These are phyloP conservation scores for Oryza officinalis DNA, from an alignment of 176 grass and related monocot species.

Conservation along the genomic window DNA sequence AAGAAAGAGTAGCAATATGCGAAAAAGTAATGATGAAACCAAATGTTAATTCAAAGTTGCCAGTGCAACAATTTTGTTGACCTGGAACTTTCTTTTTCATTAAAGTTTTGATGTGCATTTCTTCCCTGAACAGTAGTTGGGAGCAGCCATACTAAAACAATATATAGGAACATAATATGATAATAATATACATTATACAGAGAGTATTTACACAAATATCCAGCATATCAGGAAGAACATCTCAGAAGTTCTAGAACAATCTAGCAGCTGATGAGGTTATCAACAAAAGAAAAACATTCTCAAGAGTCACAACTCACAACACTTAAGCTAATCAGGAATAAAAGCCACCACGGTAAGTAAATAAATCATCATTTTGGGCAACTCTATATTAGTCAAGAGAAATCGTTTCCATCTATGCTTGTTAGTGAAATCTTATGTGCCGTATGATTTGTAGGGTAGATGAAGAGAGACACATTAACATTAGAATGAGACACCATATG, in stretches of 20 bases:
- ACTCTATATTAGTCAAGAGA: not conserved
- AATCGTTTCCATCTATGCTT: not conserved
- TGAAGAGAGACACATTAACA: not conserved
- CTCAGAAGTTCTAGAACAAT: not conserved
- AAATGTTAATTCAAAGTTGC: slow-evolving; percentile 9
- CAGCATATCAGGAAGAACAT: not conserved
- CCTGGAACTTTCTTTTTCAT: not conserved
- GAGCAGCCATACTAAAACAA: not conserved
- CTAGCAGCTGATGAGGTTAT: not conserved
- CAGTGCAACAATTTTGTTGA: not conserved
- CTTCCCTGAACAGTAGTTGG: not conserved
- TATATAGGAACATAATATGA: not conserved
- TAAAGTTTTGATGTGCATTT: not conserved
- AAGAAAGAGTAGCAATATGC: slow-evolving; percentile 11
- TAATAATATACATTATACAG: not conserved
- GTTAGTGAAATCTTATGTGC: not conserved
- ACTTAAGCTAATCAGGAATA: not conserved
- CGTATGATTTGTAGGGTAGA: not conserved
- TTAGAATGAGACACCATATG: not conserved
- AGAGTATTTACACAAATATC: not conserved
- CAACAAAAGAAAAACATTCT: not conserved
- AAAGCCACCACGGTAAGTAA: not conserved
- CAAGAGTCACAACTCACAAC: not conserved
- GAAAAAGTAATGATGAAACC: slow-evolving; percentile 1
- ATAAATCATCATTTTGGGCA: not conserved